These are phyloP conservation scores for Ogataea nitratoaversa DNA, from an alignment of 805 yeast species.

Conservation along the genomic window DNA sequence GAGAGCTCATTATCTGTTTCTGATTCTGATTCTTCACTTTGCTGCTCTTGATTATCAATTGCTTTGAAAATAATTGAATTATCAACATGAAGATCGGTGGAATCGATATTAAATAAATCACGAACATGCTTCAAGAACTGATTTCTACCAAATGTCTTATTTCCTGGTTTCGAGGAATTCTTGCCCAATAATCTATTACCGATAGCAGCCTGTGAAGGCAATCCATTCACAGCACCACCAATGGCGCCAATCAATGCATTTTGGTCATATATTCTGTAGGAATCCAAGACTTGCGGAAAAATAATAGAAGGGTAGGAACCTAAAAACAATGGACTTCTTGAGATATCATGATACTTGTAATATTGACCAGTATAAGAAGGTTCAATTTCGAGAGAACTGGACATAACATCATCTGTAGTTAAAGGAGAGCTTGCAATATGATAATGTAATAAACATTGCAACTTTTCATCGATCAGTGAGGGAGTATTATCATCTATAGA, in stretches of 20 bases:
- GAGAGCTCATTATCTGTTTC: background rate
- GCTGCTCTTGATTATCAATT: conserved; percentile 30
- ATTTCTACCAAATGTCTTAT: conserved; percentile 33
- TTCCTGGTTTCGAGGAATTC: conserved; percentile 1
- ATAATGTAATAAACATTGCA: conserved; percentile 39
- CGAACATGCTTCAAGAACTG: conserved; percentile 51
- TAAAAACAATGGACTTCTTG: conserved; percentile 52
- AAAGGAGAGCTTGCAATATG: conserved; percentile 40
- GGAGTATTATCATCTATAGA: conserved; percentile 4
- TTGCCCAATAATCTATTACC: background rate
- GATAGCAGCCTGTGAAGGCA: background rate
- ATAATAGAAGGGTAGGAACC: conserved; percentile 65
- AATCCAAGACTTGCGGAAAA: conserved; percentile 54
- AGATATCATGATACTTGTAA: conserved; percentile 37
- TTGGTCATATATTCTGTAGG: conserved; percentile 54
- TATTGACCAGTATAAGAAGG: conserved; percentile 50
- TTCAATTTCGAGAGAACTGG: conserved; percentile 58
- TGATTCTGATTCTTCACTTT: conserved; percentile 30
- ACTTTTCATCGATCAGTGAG: conserved; percentile 8
- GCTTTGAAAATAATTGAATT: conserved; percentile 60
- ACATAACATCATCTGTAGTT: conserved; percentile 54
- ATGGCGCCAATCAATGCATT: conserved; percentile 51
- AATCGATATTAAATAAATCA: conserved; percentile 61
- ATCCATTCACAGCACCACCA: conserved; percentile 32
- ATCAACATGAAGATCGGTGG: conserved; percentile 51